A percentile compares a stretch with the other conserved stretches of the same genome.
Evolutionary conservation across 805 yeast genomes (phyloP).

Genomic region (Kregervanrija pseudodelftensis): DNA sequence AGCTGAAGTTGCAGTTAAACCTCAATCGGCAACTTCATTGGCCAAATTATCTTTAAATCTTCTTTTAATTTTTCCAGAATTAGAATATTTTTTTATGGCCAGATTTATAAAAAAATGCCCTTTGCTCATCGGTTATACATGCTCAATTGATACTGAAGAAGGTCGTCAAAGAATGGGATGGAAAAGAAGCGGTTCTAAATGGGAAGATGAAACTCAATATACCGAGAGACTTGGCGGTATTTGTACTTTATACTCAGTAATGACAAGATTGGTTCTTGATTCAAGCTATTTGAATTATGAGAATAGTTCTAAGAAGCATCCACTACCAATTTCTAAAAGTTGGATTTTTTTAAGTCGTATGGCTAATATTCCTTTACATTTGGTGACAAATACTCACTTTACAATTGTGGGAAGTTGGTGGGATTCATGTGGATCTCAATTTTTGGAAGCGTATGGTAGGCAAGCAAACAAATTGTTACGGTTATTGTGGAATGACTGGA

Average conservation of each 20-base stretch:
- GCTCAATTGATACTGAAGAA: conserved; percentile 69
- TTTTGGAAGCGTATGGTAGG: conserved; percentile 50
- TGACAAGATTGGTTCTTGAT: conserved; percentile 45
- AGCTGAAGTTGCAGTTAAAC: conserved; percentile 76
- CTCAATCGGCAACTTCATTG: conserved; percentile 72
- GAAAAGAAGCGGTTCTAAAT: conserved; percentile 43
- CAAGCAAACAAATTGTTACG: conserved; percentile 63
- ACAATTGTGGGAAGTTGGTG: conserved; percentile 79
- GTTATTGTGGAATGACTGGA: conserved; percentile 44
- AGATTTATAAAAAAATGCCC: conserved; percentile 92
- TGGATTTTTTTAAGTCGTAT: conserved; percentile 76
- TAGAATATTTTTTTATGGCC: conserved; percentile 57
- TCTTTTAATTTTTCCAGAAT: conserved; percentile 39
- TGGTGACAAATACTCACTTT: conserved; percentile 63
- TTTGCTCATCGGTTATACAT: conserved; percentile 71
- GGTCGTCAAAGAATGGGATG: conserved; percentile 87
- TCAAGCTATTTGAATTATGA: conserved; percentile 15
- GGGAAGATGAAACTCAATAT: conserved; percentile 60
- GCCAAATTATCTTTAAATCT: conserved; percentile 57
- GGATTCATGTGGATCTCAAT: conserved; percentile 68
- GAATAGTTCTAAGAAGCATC: conserved; percentile 32
- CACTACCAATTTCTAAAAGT: conserved; percentile 46
- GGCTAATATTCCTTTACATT: conserved; percentile 45
- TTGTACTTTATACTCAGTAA: conserved; percentile 67
- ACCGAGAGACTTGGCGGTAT: conserved; percentile 87